Evolutionary conservation across 202 grass and related monocot genomes (phyloP).

Genomic region (Schoenoplectus tabernaemontani): DNA sequence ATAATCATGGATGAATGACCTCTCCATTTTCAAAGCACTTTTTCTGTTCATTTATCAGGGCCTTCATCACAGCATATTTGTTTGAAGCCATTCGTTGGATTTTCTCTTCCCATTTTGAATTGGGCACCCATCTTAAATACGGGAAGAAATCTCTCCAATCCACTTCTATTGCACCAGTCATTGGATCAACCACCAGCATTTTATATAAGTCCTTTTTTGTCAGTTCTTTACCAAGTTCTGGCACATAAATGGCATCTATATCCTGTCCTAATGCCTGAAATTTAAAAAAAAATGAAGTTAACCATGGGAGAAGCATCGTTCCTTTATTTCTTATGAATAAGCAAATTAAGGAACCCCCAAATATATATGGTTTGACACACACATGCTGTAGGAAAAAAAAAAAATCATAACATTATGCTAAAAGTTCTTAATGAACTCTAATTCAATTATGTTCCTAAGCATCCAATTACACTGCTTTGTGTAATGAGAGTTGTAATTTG

Average conservation of each 20-base stretch:
- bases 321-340: neutral
- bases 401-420: neutral
- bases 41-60: constrained; percentile 56
- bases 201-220: constrained; percentile 53
- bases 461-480: no score
- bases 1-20: constrained; percentile 43
- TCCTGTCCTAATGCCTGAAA: constrained; percentile 63
- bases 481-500: no score
- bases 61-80: constrained; percentile 34
- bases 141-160: constrained; percentile 99
- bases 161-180: constrained; percentile 67
- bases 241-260: constrained; percentile 51
- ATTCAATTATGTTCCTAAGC: no score
- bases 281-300: neutral
- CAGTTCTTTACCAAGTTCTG: constrained; percentile 52
- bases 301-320: no score
- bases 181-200: constrained; percentile 47
- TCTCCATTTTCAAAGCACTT: constrained; percentile 43
- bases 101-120: constrained; percentile 54
- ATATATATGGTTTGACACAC: neutral
- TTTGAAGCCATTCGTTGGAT: constrained; percentile 29
- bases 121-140: constrained; percentile 77
- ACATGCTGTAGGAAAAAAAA: neutral
- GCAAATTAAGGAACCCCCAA: neutral
- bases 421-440: no score